phyloP scores from a whole-genome alignment of 768 basidiomycete genomes.

The Crassisporium funariophilum region DNA sequence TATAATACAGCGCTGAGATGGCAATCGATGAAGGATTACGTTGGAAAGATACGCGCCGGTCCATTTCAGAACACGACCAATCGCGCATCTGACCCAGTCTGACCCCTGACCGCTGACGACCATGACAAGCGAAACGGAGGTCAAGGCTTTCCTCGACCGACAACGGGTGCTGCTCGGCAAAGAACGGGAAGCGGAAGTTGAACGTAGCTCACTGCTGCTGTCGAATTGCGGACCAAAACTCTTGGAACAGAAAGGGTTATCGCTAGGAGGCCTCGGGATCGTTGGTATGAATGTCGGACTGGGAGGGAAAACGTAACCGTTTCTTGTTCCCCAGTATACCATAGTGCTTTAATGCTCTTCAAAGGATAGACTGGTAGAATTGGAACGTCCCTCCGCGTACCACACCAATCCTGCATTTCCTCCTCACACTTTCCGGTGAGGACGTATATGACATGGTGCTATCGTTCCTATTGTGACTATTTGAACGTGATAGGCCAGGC shows the following conservation, averaged over 20 bases:
- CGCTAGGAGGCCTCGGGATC: constrained; percentile 72
- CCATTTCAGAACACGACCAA: too few species aligned
- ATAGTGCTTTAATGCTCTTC: constrained; percentile 25
- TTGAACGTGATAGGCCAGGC: constrained; percentile 58
- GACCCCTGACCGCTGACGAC: too few species aligned
- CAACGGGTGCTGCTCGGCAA: constrained; percentile 65
- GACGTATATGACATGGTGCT: constrained; percentile 7
- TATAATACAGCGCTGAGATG: too few species aligned
- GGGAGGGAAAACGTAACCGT: constrained; percentile 84
- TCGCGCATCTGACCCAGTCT: too few species aligned
- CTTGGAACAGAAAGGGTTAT: constrained; percentile 87
- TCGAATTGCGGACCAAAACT: constrained; percentile 82
- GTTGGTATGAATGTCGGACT: constrained; percentile 79
- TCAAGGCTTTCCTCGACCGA: constrained; percentile 64
- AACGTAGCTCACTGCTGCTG: constrained; percentile 74
- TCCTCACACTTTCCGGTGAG: constrained; percentile 87
- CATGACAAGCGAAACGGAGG: too few species aligned
- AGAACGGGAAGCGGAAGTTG: constrained; percentile 86
- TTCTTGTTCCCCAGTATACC: neutral
- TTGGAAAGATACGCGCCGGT: too few species aligned
- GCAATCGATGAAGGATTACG: too few species aligned
- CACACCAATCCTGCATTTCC: constrained; percentile 73
- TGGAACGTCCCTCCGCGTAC: constrained; percentile 82
- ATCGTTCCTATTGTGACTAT: constrained; percentile 13
- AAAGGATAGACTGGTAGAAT: constrained; percentile 75